Conservation (phyloP, 306 rosid genomes). For the Trifolium pratense region DNA sequence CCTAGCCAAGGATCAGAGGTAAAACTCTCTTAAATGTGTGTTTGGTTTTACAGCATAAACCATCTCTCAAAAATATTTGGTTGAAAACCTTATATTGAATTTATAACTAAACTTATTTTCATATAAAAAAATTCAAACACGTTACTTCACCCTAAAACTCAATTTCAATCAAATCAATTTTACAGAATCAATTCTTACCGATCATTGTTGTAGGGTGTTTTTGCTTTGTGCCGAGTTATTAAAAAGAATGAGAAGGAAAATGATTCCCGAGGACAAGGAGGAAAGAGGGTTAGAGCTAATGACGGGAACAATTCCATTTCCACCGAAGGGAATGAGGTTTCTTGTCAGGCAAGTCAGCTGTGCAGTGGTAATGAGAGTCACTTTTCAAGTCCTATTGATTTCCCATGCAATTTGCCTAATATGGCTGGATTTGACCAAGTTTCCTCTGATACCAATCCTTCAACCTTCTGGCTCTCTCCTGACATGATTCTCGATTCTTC, state of each 20-base stretch:
- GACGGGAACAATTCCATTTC: constrained; percentile 51
- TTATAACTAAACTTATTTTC: background rate
- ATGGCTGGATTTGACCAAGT: constrained; percentile 52
- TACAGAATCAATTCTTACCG: background rate
- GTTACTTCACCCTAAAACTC: background rate
- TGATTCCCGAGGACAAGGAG: constrained; percentile 45
- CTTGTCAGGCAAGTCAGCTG: constrained; percentile 50
- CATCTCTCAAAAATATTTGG: background rate
- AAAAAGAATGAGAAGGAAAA: constrained; percentile 71
- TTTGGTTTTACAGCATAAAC: background rate
- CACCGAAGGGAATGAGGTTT: constrained; percentile 41
- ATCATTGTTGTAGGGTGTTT: constrained; percentile 60
- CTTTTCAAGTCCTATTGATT: constrained; percentile 54
- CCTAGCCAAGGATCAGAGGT: constrained; percentile 66
- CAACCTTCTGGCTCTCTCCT: constrained; percentile 73
- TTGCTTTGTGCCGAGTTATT: constrained; percentile 82
- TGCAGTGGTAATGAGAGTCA: constrained; percentile 57
- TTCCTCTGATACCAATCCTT: constrained; percentile 51
- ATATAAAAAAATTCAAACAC: background rate
- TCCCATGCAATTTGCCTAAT: constrained; percentile 53
- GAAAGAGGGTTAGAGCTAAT: constrained; percentile 42
- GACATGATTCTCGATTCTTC: constrained; percentile 87
- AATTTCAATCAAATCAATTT: background rate
- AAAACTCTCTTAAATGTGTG: constrained; percentile 14
- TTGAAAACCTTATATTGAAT: too few species aligned